Evolutionary conservation across 208 protist species (phyloP).

Genomic region (Wallacemonas sp.): DNA sequence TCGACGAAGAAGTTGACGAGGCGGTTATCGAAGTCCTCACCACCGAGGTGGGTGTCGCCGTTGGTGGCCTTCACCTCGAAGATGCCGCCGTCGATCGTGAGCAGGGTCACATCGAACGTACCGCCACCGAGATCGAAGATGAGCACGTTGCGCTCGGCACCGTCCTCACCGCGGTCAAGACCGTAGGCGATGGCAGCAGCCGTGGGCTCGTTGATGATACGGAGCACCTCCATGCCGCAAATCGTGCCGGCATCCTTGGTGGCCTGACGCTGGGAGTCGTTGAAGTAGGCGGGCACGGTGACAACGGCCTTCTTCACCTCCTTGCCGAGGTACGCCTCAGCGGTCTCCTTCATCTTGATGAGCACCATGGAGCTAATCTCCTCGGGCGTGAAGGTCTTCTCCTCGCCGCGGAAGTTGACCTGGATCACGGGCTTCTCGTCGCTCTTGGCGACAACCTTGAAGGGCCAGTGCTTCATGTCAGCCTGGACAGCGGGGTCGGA

Average conservation of each 20-base stretch:
- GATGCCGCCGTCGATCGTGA: conserved; percentile 96
- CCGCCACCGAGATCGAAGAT: conserved; percentile 89
- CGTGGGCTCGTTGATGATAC: conserved; percentile 99
- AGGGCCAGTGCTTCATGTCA: conserved; percentile 88
- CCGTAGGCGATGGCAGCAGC: conserved; percentile 85
- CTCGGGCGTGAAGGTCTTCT: conserved; percentile 84
- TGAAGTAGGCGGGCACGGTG: conserved; percentile 98
- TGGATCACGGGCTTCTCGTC: conserved; percentile 95
- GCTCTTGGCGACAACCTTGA: conserved; percentile 93
- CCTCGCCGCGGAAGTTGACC: too few relatives aligned
- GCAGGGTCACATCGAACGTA: conserved; percentile 98
- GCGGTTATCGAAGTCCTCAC: conserved; percentile 97
- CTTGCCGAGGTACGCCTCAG: conserved; percentile 31
- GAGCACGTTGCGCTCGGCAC: conserved; percentile 48
- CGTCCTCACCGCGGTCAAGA: conserved; percentile 28
- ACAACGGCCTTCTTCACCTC: conserved; percentile 89
- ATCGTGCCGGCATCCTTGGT: conserved; percentile 97
- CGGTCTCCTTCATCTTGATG: conserved; percentile 84
- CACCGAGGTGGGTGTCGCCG: conserved; percentile 98
- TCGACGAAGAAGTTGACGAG: conserved; percentile 46
- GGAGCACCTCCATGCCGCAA: conserved; percentile 93
- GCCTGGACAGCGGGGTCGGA: conserved; percentile 70
- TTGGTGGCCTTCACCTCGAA: conserved; percentile 98
- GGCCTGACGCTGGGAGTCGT: conserved; percentile 96
- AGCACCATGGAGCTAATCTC: conserved; percentile 80